A percentile compares a stretch with the other conserved stretches of the same genome.
Evolutionary conservation across 2,329 filamentous ascomycete genomes (phyloP).

Genomic region (Aspergillus pseudoterreus): DNA sequence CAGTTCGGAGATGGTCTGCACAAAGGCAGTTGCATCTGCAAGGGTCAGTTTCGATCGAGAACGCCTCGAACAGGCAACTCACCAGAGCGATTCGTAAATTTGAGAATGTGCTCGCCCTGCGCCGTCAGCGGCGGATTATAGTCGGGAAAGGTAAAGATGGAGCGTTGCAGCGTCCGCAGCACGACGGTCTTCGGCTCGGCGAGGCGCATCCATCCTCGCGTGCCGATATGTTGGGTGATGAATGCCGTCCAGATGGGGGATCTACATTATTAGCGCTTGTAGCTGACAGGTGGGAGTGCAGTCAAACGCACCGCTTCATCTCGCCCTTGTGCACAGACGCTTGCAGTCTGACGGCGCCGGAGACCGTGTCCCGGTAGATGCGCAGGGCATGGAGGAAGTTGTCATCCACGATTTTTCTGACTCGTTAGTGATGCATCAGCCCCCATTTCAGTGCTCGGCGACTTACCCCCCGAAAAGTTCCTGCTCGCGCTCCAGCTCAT

Average conservation of each 20-base stretch:
- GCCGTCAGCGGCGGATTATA: constrained; percentile 42
- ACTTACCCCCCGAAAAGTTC: constrained; percentile 50
- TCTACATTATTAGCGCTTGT: constrained; percentile 19
- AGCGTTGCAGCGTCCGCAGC: constrained; percentile 50
- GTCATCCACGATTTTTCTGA: constrained; percentile 51
- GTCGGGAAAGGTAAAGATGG: constrained; percentile 49
- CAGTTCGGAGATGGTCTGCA: constrained; percentile 31
- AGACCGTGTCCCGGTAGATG: constrained; percentile 50
- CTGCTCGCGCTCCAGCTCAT: constrained; percentile 47
- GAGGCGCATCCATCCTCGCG: constrained; percentile 47
- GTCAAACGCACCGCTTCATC: constrained; percentile 41
- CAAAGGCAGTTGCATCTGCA: constrained; percentile 39
- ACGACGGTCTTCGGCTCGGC: constrained; percentile 42
- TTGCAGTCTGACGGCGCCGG: constrained; percentile 53
- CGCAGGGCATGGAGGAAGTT: constrained; percentile 53
- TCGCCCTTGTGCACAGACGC: constrained; percentile 53
- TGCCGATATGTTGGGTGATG: constrained; percentile 46
- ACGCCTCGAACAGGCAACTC: constrained; percentile 2
- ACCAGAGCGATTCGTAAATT: constrained; percentile 35
- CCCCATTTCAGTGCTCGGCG: background rate
- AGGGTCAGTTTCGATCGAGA: constrained; percentile 7
- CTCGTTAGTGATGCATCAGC: background rate
- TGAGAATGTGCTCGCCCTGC: constrained; percentile 38
- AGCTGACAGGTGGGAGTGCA: no score
- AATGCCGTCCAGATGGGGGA: constrained; percentile 62